Evolutionary conservation across 768 basidiomycete species (phyloP), one percentile per base, ranked within the genome.

Genomic region (Cystobasidium tubakii): DNA sequence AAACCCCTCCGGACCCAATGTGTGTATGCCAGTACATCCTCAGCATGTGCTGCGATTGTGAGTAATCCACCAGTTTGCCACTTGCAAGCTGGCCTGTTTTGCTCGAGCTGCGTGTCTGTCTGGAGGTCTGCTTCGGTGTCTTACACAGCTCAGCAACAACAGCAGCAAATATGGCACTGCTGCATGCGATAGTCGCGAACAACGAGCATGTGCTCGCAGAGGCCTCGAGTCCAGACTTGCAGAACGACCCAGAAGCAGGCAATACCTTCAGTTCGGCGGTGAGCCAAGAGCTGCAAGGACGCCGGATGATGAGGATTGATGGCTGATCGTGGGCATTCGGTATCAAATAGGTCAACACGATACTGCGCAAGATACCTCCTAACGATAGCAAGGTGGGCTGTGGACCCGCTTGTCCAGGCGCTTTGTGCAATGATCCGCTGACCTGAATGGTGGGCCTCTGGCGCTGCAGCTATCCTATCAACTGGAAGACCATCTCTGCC

Each of bases 321-420:
- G 23, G 44, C 31, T 53, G 66, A 54, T 43, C 21, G 12, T 50
- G 57, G 27, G 6, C 6, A 15, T 21, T 12, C 57, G 15, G 57
- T 29, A 29, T 60, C 46, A 9, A 15, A 60, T 31, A 60, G 57
- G 65, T 63, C 10, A 74, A 91, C 78, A 91, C 89, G 0, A 96
- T 98, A 76, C 84, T 99, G 43, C 89, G 88, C 57, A 95, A 94
- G 85, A 97, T 99, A 80, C 93, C 95, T 0, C 93, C 91, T 1
- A 92, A 92, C 80, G 87, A 90, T 80, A 87, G 85, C 82, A 87
- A 84, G 76, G 80, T 83, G 55, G 82, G 79, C 9, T 36, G 0
- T n/a, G n/a, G n/a, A n/a, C 25, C 17, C 34, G 53, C 27, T 29
- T 21, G 23, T 29, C 50, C 43, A 33, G 7, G 6, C 27, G 29